Conservation (phyloP, 495 filamentous ascomycete species). For the Parachaetomium inaequale region DNA sequence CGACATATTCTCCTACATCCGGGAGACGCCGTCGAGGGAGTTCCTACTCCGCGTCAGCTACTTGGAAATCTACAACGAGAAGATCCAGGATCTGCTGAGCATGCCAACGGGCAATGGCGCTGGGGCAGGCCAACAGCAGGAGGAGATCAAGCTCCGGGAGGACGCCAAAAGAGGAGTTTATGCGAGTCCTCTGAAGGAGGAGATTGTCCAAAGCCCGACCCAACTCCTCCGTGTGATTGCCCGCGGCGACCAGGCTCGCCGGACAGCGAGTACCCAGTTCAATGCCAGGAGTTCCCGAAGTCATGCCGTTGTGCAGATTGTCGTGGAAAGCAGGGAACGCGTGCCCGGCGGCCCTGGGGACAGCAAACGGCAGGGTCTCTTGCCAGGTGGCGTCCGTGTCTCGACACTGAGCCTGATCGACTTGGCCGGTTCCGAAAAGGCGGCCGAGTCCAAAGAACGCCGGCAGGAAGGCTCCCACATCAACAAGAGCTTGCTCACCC, state of each 20-base stretch:
- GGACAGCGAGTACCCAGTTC: slow-evolving; percentile 91
- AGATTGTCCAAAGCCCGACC: slow-evolving; percentile 96
- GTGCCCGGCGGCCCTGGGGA: slow-evolving; percentile 56
- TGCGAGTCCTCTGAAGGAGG: slow-evolving; percentile 92
- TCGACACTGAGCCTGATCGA: slow-evolving; percentile 95
- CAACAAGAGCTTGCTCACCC: slow-evolving; percentile 92
- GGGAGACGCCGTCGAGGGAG: slow-evolving; percentile 91
- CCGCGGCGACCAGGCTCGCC: slow-evolving; percentile 82
- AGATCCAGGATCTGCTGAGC: slow-evolving; percentile 88
- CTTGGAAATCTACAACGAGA: slow-evolving; percentile 98
- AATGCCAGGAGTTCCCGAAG: slow-evolving; percentile 94
- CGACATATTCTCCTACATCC: slow-evolving; percentile 97
- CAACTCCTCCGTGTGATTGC: slow-evolving; percentile 94
- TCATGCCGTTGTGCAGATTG: slow-evolving; percentile 97
- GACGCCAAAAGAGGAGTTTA: slow-evolving; percentile 96
- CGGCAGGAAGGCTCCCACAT: slow-evolving; percentile 95
- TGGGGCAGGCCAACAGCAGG: slow-evolving; percentile 49
- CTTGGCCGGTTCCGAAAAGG: slow-evolving; percentile 91
- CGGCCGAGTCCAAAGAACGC: slow-evolving; percentile 91
- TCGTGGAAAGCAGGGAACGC: slow-evolving; percentile 92
- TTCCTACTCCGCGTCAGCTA: slow-evolving; percentile 97
- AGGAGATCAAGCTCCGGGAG: slow-evolving; percentile 95
- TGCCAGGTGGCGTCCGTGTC: slow-evolving; percentile 88
- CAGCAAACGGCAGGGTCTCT: slow-evolving; percentile 68
- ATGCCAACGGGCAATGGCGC: slow-evolving; percentile 55